Conservation (phyloP, 2,329 filamentous ascomycete genomes). For the Xylaria digitata region DNA sequence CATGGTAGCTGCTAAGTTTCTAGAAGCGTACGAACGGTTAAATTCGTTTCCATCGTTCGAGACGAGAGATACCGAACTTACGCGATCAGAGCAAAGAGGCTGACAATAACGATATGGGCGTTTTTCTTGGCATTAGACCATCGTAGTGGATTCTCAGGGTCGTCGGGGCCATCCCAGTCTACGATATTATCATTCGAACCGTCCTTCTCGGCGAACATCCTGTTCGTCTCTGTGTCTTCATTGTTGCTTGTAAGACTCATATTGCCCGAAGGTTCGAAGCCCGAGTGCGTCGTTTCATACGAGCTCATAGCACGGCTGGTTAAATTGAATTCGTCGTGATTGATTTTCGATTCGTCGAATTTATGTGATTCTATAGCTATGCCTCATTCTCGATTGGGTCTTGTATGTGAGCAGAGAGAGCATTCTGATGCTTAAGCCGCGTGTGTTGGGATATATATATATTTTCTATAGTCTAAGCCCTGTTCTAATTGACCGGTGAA, state of each 20-base stretch:
- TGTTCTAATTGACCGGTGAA: neutral
- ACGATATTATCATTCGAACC: slow-evolving; percentile 19
- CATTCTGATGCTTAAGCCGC: neutral
- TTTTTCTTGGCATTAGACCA: slow-evolving; percentile 31
- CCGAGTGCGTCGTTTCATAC: neutral
- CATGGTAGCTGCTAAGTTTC: slow-evolving; percentile 34
- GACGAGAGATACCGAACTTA: slow-evolving; percentile 10
- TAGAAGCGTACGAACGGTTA: slow-evolving; percentile 2
- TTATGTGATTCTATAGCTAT: slow-evolving; percentile 1
- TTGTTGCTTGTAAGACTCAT: neutral
- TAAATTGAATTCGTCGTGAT: neutral
- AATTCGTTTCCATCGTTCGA: neutral
- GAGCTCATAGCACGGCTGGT: neutral
- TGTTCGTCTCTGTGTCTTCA: slow-evolving; percentile 9
- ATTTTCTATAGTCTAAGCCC: neutral
- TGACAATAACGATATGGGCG: slow-evolving; percentile 27
- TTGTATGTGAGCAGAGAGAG: neutral
- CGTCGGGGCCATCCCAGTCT: slow-evolving; percentile 34
- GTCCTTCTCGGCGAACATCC: slow-evolving; percentile 1
- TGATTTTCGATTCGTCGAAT: neutral
- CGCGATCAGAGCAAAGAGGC: slow-evolving; percentile 26
- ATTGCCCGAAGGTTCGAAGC: neutral
- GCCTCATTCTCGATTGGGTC: neutral
- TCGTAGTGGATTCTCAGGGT: slow-evolving; percentile 26
- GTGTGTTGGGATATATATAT: neutral